Evolutionary conservation across 2,329 filamentous ascomycete species (phyloP).

Genomic region (Myriosclerotinia duriaeana): DNA sequence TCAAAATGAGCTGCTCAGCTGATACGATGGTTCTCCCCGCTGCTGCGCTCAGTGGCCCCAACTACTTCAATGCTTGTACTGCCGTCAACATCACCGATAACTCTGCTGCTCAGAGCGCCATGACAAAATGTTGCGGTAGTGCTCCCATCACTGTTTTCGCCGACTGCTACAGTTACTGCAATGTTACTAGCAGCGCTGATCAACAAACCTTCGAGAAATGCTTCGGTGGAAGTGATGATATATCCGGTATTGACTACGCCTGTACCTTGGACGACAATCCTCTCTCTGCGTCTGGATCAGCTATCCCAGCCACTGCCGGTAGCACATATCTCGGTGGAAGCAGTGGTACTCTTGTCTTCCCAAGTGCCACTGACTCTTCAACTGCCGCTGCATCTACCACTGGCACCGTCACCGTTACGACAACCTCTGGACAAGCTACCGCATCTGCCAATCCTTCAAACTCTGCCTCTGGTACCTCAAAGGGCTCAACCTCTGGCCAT

Average conservation of each 20-base stretch:
- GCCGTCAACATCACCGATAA: constrained; percentile 20
- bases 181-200: constrained; percentile 19
- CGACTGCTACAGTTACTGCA: constrained; percentile 23
- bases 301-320: not conserved
- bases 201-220: constrained; percentile 11
- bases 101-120: constrained; percentile 1
- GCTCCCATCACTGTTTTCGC: constrained; percentile 8
- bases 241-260: not conserved
- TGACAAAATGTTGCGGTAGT: constrained; percentile 18
- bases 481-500: constrained; percentile 8
- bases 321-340: constrained; percentile 12
- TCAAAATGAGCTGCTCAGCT: constrained; percentile 12
- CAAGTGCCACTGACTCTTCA: constrained; percentile 5
- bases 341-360: constrained; percentile 17
- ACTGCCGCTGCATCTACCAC: constrained; percentile 5
- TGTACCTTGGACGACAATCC: constrained; percentile 12
- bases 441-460: not conserved
- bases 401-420: not conserved
- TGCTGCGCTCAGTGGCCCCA: not conserved
- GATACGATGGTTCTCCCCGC: not conserved
- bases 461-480: not conserved
- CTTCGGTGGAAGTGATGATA: not conserved
- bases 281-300: not conserved
- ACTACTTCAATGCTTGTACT: constrained; percentile 17
- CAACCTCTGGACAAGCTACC: not conserved